Conservation (phyloP, 1,284 basidiomycete species). For the Naganishia sp. region DNA sequence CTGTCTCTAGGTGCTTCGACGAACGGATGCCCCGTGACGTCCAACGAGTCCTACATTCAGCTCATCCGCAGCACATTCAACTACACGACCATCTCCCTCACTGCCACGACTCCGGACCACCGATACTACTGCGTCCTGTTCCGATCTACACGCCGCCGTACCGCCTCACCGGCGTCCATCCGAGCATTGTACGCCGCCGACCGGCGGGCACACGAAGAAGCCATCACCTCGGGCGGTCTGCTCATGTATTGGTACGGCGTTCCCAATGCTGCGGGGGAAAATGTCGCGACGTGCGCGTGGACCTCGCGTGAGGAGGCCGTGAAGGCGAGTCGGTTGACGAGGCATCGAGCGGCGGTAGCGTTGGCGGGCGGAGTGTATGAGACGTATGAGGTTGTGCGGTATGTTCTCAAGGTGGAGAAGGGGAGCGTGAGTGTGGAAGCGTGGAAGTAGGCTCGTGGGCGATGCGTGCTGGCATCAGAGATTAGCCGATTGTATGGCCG, state of each 20-base stretch:
- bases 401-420: constrained; percentile 65
- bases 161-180: constrained; percentile 52
- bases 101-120: constrained; percentile 49
- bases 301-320: constrained; percentile 75
- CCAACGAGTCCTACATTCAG: background rate
- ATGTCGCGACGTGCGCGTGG: constrained; percentile 95
- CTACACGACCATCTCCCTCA: constrained; percentile 66
- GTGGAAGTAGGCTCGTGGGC: constrained; percentile 53
- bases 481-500: too few species aligned
- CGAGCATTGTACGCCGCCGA: constrained; percentile 76
- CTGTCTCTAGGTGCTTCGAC: background rate
- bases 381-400: constrained; percentile 73
- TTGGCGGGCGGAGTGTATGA: constrained; percentile 77
- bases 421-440: constrained; percentile 64
- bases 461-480: constrained; percentile 43
- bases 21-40: background rate
- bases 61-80: constrained; percentile 66
- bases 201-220: constrained; percentile 82
- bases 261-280: constrained; percentile 76
- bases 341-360: constrained; percentile 78
- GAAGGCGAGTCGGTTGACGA: constrained; percentile 73
- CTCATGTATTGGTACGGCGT: constrained; percentile 86
- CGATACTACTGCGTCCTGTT: constrained; percentile 92
- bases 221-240: constrained; percentile 74
- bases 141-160: constrained; percentile 69